phyloP scores from a whole-genome alignment of 73 alveolate genomes.

The Durusdinium trenchii region DNA sequence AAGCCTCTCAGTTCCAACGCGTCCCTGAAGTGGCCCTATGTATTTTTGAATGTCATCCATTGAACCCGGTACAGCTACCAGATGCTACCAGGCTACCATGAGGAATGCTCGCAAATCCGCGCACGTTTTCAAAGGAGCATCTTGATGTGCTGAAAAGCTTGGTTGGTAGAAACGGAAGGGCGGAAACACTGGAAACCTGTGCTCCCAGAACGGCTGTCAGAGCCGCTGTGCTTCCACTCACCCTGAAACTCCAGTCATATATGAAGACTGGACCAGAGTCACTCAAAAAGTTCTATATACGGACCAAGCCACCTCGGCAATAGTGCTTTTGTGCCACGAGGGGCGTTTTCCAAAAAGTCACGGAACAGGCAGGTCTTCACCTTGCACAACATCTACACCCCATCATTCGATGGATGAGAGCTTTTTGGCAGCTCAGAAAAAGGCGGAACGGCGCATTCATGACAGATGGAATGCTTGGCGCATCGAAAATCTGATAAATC shows the following conservation, averaged over 20 bases:
- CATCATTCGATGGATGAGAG: slow-evolving; percentile 42
- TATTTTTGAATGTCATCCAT: too few relatives aligned
- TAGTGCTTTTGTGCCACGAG: too few relatives aligned
- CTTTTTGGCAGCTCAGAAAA: too few relatives aligned
- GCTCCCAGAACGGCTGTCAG: slow-evolving; percentile 18
- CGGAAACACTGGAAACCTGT: slow-evolving; percentile 36
- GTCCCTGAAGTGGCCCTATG: too few relatives aligned
- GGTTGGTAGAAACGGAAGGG: slow-evolving; percentile 21
- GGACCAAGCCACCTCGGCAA: too few relatives aligned
- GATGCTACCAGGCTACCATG: too few relatives aligned
- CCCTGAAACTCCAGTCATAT: slow-evolving; percentile 16
- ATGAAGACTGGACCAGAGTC: not conserved
- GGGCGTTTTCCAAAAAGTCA: not conserved
- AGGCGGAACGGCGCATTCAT: too few relatives aligned
- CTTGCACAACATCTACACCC: slow-evolving; percentile 9
- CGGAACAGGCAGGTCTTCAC: slow-evolving; percentile 39
- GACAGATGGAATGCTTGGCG: too few relatives aligned
- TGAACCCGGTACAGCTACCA: too few relatives aligned
- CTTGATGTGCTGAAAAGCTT: slow-evolving; percentile 4
- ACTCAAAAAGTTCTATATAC: not conserved
- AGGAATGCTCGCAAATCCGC: too few relatives aligned
- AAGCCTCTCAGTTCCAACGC: too few relatives aligned
- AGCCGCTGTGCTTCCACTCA: not conserved
- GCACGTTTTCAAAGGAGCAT: slow-evolving; percentile 40
- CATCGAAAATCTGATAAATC: too few relatives aligned